Conservation (phyloP, 768 basidiomycete genomes). For the Hericium erinaceus region DNA sequence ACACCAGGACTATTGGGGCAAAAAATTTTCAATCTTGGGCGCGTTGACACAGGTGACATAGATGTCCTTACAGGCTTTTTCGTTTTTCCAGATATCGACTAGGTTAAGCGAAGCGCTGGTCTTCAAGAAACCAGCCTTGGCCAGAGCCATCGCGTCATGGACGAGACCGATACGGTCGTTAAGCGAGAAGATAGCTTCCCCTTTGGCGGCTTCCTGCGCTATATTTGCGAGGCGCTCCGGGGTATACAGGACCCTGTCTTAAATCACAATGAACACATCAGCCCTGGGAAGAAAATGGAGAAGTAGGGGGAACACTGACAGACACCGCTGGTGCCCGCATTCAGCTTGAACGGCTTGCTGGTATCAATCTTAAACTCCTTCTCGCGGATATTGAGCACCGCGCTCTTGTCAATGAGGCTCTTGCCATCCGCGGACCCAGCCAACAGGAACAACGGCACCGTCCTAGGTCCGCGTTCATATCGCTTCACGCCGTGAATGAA, state of each 20-base stretch:
- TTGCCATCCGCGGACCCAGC: conserved; percentile 54
- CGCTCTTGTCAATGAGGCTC: conserved; percentile 45
- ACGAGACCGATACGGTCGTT: conserved; percentile 88
- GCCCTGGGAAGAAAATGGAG: neutral
- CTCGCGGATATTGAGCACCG: conserved; percentile 63
- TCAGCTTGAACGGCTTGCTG: conserved; percentile 77
- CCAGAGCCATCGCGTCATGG: conserved; percentile 71
- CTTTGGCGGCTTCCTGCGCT: conserved; percentile 68
- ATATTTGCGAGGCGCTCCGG: conserved; percentile 71
- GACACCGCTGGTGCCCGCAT: conserved; percentile 81
- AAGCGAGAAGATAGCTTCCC: conserved; percentile 56
- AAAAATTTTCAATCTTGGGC: neutral
- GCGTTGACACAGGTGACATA: neutral
- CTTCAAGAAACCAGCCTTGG: conserved; percentile 70
- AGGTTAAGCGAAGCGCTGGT: conserved; percentile 73
- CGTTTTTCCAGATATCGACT: conserved; percentile 56
- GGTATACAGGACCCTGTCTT: conserved; percentile 82
- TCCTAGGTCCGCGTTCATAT: conserved; percentile 34
- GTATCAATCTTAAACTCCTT: conserved; percentile 63
- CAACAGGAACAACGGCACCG: conserved; percentile 69
- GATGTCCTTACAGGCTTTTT: conserved; percentile 58
- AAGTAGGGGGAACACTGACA: conserved; percentile 44
- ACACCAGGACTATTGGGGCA: conserved; percentile 59
- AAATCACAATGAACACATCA: conserved; percentile 4
- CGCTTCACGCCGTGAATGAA: neutral